A percentile compares a stretch with the other conserved stretches of the same genome.
Conservation (phyloP, 257 asterid species). For the Mitragyna speciosa region DNA sequence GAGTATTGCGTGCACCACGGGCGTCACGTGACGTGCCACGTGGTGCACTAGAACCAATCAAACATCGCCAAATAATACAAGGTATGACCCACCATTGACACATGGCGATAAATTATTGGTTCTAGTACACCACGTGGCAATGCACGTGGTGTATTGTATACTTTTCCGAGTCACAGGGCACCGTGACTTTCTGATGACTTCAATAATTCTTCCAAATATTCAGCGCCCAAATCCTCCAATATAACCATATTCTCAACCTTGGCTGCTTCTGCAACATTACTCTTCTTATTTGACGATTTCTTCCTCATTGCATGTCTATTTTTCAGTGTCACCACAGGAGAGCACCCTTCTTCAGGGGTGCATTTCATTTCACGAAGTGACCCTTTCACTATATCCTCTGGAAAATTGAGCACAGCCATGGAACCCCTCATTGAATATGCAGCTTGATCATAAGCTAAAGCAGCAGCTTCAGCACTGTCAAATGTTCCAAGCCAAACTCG, state of each 20-base stretch:
- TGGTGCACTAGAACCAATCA: too few relatives aligned
- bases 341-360: constrained; percentile 51
- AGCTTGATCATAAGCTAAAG: constrained; percentile 87
- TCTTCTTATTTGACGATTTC: constrained; percentile 24
- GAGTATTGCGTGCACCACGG: too few relatives aligned
- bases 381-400: constrained; percentile 59
- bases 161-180: neutral
- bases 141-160: too few relatives aligned
- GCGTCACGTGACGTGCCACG: too few relatives aligned
- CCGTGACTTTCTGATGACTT: constrained; percentile 29
- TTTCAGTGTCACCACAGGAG: constrained; percentile 79
- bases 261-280: constrained; percentile 6
- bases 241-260: constrained; percentile 47
- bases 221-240: constrained; percentile 80
- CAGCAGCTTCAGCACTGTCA: constrained; percentile 83
- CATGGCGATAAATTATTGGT: too few relatives aligned
- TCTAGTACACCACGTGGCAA: too few relatives aligned
- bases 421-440: constrained; percentile 71
- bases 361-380: constrained; percentile 61
- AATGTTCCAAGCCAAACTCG: constrained; percentile 90
- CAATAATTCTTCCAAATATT: constrained; percentile 57
- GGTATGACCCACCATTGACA: too few relatives aligned
- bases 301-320: constrained; percentile 56
- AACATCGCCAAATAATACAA: too few relatives aligned
- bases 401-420: constrained; percentile 72